Percentiles rank a stretch among this genome's conserved stretches.
phyloP scores from a whole-genome alignment of 2,329 filamentous ascomycete genomes.

The Xenosphaeropsis pyriputrescens region DNA sequence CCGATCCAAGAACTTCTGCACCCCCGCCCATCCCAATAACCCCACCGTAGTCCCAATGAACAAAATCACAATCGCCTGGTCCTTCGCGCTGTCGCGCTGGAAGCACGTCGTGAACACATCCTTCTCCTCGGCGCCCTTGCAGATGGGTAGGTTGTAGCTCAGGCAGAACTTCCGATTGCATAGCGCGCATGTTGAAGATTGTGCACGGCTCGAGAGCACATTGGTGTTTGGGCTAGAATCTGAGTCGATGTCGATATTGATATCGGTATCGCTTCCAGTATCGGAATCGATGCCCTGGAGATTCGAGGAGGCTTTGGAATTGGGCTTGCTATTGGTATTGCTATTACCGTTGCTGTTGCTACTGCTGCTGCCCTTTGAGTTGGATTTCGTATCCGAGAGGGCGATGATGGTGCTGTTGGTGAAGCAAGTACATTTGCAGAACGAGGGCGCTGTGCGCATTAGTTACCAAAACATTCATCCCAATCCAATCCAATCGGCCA shows the following conservation, averaged over 20 bases:
- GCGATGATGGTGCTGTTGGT: constrained; percentile 55
- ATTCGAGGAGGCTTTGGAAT: too few relatives aligned
- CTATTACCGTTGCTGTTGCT: too few relatives aligned
- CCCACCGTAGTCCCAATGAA: constrained; percentile 45
- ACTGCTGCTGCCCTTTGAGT: constrained; percentile 17
- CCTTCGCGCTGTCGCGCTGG: constrained; percentile 52
- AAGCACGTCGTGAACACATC: constrained; percentile 50
- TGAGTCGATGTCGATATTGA: neutral
- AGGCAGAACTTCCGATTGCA: constrained; percentile 54
- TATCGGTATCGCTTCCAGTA: too few relatives aligned
- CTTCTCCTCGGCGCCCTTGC: constrained; percentile 44
- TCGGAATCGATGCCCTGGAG: too few relatives aligned
- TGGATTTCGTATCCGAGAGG: constrained; percentile 16
- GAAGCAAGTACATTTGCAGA: constrained; percentile 59
- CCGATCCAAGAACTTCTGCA: constrained; percentile 29
- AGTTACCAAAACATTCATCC: too few relatives aligned
- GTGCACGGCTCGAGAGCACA: constrained; percentile 5
- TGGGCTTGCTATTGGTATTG: too few relatives aligned
- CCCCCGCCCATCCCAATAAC: constrained; percentile 43
- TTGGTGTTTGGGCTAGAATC: neutral
- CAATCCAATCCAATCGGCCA: too few relatives aligned
- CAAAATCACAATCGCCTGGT: constrained; percentile 49
- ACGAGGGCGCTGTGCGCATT: constrained; percentile 45
- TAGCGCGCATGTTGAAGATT: constrained; percentile 35
- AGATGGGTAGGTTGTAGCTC: constrained; percentile 42